Base-by-base conservation (phyloP, 2,329 filamentous ascomycete genomes). In the Pseudogymnoascus sp. region DNA sequence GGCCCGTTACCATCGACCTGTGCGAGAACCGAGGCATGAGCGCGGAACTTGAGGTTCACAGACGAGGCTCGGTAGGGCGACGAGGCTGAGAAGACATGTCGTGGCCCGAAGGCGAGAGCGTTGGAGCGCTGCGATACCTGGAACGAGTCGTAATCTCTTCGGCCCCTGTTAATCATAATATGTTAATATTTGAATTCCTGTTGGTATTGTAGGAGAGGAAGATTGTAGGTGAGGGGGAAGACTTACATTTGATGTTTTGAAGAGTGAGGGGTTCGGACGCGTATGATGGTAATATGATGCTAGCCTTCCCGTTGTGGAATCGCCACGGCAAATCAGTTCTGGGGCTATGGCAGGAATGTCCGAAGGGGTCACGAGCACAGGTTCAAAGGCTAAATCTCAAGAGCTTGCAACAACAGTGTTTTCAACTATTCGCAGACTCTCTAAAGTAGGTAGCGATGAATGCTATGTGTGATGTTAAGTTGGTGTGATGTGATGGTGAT, bases 111-210 rank as follows among this genome's bases (percentile, higher is more conserved):
- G 26, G 62, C 62, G 39, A 65, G 63, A 36, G 62, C 63, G 61
- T 66, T 66, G 36, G 64, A 63, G 26, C 63, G 62, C 17, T 65
- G 64, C 17, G 64, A 63, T 35, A 65, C 24, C 17, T 60, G 57
- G 29, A 64, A 58, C 17, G 62, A 59, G 21, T 64, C 63, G 8
- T 57, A 50, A 33, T 64, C 64, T 59, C 62, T 64, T 31, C 63
- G 54, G 54, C 31, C 35, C 54, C 54, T 58, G 54, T n/a, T 7
- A 58, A 39, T 21, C 54, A 58, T 58, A 31, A 31, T 31, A 31
- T 50, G 44, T 50, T 31, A 50, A 50, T 50, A 47, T 26, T n/a
- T 6, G 40, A n/a, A n/a, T 17, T 26, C 11, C 8, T 47, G 11
- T 47, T 13, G 26, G 11, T 13, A 13, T 41, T 21, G 17, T 35